Evolutionary conservation across 139 green algal genomes (phyloP).

Genomic region (Picocystis salinarum): DNA sequence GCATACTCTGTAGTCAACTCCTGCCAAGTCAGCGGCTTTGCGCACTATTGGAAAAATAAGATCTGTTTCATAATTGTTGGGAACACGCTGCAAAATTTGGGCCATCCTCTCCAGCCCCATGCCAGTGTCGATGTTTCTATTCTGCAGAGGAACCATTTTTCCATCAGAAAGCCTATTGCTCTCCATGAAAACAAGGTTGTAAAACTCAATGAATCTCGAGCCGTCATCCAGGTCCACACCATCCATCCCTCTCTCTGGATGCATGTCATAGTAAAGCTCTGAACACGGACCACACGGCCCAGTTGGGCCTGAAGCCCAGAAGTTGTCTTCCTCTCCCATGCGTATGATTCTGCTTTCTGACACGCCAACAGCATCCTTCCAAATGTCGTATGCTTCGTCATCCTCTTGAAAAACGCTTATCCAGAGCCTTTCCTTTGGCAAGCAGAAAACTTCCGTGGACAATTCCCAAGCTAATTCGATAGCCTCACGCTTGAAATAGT

Average conservation of each 20-base stretch:
- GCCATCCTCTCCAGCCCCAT: conserved; percentile 85
- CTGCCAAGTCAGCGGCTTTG: conserved; percentile 33
- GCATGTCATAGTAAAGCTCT: conserved; percentile 92
- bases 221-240: conserved; percentile 27
- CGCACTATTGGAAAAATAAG: conserved; percentile 74
- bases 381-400: conserved; percentile 62
- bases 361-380: conserved; percentile 56
- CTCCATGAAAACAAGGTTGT: conserved; percentile 70
- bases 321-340: conserved; percentile 80
- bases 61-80: conserved; percentile 93
- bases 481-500: conserved; percentile 87
- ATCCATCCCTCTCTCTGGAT: conserved; percentile 42
- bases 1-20: conserved; percentile 34
- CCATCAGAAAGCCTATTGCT: conserved; percentile 41
- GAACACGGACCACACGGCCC: conserved; percentile 85
- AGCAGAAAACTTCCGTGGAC: conserved; percentile 38
- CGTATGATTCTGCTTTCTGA: conserved; percentile 44
- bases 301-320: conserved; percentile 68
- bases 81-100: conserved; percentile 67
- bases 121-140: conserved; percentile 88
- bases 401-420: conserved; percentile 78
- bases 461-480: conserved; percentile 75
- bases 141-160: conserved; percentile 39
- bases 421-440: conserved; percentile 48
- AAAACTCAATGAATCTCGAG: conserved; percentile 40